Conservation (phyloP, 1,284 basidiomycete genomes). For the Pholiota adiposa region DNA sequence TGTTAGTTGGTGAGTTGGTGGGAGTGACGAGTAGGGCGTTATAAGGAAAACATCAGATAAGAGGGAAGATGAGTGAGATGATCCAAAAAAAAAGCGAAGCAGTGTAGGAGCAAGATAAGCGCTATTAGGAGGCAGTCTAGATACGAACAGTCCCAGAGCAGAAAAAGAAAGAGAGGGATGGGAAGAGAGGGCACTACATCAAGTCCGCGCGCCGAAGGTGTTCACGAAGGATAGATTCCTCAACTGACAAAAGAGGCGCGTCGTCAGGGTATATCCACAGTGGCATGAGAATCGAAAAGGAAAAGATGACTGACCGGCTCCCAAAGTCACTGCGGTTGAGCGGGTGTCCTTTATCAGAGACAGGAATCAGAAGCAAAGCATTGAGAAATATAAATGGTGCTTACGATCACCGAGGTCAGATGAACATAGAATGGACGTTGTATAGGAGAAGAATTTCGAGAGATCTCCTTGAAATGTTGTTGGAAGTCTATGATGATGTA, state of each 20-base stretch:
- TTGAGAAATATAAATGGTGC: constrained; percentile 22
- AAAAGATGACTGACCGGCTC: constrained; percentile 49
- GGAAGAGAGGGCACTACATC: constrained; percentile 20
- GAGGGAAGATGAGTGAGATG: neutral
- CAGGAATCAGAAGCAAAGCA: constrained; percentile 10
- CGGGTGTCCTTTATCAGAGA: constrained; percentile 57
- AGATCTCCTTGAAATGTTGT: constrained; percentile 69
- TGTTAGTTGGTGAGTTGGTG: neutral
- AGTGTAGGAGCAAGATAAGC: neutral
- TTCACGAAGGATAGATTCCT: constrained; percentile 32
- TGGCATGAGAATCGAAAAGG: neutral
- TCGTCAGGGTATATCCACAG: neutral
- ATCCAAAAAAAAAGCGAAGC: constrained; percentile 1
- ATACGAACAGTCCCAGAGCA: constrained; percentile 10
- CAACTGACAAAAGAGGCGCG: constrained; percentile 14
- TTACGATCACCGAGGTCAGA: constrained; percentile 74
- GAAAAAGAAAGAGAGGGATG: neutral
- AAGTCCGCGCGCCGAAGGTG: constrained; percentile 29
- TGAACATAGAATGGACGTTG: constrained; percentile 71
- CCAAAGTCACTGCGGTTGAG: constrained; percentile 68
- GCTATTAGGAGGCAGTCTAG: neutral
- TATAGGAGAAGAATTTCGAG: constrained; percentile 58
- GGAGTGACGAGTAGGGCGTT: neutral
- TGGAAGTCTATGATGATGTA: constrained; percentile 56
- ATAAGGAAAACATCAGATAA: neutral